phyloP scores from a whole-genome alignment of 2,329 filamentous ascomycete species.

The Pestalotiopsis sp. region DNA sequence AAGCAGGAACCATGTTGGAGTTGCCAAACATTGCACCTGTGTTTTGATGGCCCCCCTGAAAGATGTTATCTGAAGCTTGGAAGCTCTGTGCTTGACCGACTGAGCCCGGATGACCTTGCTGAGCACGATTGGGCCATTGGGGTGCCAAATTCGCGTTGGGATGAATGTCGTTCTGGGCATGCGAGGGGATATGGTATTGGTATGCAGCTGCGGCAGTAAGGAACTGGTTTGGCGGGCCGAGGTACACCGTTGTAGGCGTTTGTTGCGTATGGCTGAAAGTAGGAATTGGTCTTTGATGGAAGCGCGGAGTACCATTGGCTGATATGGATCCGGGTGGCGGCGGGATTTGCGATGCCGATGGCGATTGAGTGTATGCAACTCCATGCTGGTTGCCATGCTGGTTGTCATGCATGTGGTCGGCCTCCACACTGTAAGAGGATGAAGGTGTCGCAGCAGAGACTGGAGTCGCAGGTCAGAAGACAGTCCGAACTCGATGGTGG shows the following conservation, averaged over 20 bases:
- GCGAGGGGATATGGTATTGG: background rate
- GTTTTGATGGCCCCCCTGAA: background rate
- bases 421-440: background rate
- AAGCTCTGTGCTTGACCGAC: background rate
- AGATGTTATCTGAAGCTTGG: background rate
- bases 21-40: background rate
- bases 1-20: background rate
- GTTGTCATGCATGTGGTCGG: background rate
- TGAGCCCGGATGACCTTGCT: background rate
- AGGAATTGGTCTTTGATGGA: background rate
- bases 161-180: background rate
- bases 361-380: background rate
- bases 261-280: background rate
- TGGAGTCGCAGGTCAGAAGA: background rate
- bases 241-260: background rate
- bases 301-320: background rate
- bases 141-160: background rate
- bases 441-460: background rate
- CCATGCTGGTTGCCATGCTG: background rate
- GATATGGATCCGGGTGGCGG: background rate
- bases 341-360: background rate
- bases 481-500: background rate
- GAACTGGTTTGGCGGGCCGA: background rate
- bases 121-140: background rate
- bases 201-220: background rate